Conservation (phyloP, 169 alveolate genomes). For the Plasmodium adleri region DNA sequence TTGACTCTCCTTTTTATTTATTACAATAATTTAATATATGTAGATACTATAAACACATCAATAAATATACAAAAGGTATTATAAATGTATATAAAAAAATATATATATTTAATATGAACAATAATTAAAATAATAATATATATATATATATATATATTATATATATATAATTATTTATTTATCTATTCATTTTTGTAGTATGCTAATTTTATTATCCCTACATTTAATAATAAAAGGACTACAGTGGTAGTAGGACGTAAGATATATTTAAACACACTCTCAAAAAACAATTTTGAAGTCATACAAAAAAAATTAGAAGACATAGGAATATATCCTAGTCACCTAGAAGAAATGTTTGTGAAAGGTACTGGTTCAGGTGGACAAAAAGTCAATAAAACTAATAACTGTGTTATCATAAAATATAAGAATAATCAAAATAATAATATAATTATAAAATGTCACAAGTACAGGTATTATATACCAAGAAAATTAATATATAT, state of each 20-base stretch:
- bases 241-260: not conserved
- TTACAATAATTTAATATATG: too few relatives aligned
- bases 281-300: constrained; percentile 56
- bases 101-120: too few relatives aligned
- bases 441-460: constrained; percentile 80
- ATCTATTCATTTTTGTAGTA: constrained; percentile 5
- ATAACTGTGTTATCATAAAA: constrained; percentile 88
- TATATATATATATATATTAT: not conserved
- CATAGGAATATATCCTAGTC: constrained; percentile 66
- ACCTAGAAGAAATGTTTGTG: constrained; percentile 83
- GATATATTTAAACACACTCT: constrained; percentile 42
- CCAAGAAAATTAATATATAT: not conserved
- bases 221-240: not conserved
- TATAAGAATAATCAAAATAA: constrained; percentile 75
- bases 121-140: not conserved
- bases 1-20: too few relatives aligned
- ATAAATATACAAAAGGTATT: too few relatives aligned
- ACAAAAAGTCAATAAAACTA: constrained; percentile 91
- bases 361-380: constrained; percentile 93
- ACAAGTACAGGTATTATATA: constrained; percentile 70
- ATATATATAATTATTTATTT: too few relatives aligned
- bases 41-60: too few relatives aligned
- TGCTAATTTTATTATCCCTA: not conserved
- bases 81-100: too few relatives aligned
- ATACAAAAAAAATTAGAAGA: constrained; percentile 67